These are phyloP conservation scores for Arthrobotrys iridis DNA, from an alignment of 2,329 filamentous ascomycete genomes.

Conservation along the genomic window DNA sequence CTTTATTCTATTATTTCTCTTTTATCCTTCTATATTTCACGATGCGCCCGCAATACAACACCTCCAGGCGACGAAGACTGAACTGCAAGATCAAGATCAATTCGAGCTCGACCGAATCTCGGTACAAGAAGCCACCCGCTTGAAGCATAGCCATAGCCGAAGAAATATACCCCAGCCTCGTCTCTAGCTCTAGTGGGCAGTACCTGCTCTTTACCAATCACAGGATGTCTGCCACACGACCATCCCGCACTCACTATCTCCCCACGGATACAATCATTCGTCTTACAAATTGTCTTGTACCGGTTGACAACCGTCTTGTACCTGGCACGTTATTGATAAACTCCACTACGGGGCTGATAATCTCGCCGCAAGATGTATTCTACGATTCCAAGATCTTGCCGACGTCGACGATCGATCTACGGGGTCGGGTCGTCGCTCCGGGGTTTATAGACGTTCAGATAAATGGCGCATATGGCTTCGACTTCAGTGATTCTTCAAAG, in stretches of 20 bases:
- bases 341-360: conserved; percentile 80
- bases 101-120: conserved; percentile 13
- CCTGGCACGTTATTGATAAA: conserved; percentile 89
- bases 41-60: conserved; percentile 24
- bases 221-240: conserved; percentile 17
- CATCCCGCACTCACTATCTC: conserved; percentile 32
- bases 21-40: conserved; percentile 32
- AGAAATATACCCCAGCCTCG: background rate
- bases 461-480: conserved; percentile 91
- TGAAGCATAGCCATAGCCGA: conserved; percentile 4
- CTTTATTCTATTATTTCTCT: conserved; percentile 15
- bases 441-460: conserved; percentile 92
- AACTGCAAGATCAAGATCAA: conserved; percentile 17
- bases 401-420: conserved; percentile 79
- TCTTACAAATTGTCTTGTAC: conserved; percentile 85
- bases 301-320: conserved; percentile 74
- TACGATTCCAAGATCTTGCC: conserved; percentile 76
- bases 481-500: conserved; percentile 71
- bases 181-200: background rate
- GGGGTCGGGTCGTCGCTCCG: conserved; percentile 82
- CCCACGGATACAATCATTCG: conserved; percentile 72
- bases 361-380: conserved; percentile 74
- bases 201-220: background rate
- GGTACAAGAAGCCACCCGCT: conserved; percentile 12
- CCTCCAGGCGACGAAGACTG: background rate